Conservation (phyloP, 192 early-diverging fungal genomes). For the Coemansia sp. region DNA sequence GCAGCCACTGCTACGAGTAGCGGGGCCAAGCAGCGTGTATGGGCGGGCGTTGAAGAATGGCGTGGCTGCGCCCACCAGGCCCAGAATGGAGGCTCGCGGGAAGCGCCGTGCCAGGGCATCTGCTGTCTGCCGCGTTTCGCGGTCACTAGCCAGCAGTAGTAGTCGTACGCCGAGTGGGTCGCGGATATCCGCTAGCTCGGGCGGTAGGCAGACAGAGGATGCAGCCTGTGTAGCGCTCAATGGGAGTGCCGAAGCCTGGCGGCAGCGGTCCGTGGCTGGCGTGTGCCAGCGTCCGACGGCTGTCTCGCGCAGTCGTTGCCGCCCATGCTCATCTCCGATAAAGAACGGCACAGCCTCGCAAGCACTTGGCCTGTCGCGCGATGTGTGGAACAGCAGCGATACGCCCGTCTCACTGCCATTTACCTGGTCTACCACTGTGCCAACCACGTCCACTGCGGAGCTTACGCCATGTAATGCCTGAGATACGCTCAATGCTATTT, state of each 20-base stretch:
- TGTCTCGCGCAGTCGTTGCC: conserved; percentile 42
- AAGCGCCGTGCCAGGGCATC: conserved; percentile 35
- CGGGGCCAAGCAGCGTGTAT: conserved; percentile 20
- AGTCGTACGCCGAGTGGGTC: conserved; percentile 18
- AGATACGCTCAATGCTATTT: neutral
- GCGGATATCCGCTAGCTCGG: conserved; percentile 15
- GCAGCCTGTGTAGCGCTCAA: conserved; percentile 27
- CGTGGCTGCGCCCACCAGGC: conserved; percentile 37
- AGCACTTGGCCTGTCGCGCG: neutral
- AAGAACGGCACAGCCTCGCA: conserved; percentile 21
- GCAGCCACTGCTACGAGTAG: conserved; percentile 20
- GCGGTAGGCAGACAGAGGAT: conserved; percentile 26
- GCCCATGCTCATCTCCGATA: conserved; percentile 44
- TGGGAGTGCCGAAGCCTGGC: neutral
- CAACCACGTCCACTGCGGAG: neutral
- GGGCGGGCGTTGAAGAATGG: conserved; percentile 47
- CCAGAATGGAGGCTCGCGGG: conserved; percentile 39
- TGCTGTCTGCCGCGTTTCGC: conserved; percentile 31
- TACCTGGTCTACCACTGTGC: neutral
- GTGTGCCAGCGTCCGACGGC: conserved; percentile 51
- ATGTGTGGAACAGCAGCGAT: conserved; percentile 27
- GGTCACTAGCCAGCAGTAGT: conserved; percentile 31
- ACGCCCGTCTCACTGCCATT: conserved; percentile 5
- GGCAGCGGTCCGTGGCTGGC: conserved; percentile 17
- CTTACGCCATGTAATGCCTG: neutral